A percentile compares a stretch with the other conserved stretches of the same genome.
Conservation (phyloP, 2,329 filamentous ascomycete species). For the Moelleriella libera region DNA sequence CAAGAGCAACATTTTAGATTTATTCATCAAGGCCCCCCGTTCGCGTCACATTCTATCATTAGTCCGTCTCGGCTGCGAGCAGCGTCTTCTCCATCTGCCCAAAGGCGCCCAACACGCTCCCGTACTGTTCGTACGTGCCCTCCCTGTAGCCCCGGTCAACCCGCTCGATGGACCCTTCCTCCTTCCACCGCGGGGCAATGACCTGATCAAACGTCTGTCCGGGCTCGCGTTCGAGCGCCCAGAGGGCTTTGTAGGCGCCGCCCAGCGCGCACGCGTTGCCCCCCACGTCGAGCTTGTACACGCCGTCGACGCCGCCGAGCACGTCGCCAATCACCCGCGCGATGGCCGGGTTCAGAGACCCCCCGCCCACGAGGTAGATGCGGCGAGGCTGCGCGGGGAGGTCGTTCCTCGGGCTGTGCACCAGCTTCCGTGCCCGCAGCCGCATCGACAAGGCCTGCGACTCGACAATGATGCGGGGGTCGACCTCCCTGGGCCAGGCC, state of each 20-base stretch:
- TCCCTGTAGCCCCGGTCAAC: conserved; percentile 70
- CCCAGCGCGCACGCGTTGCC: conserved; percentile 91
- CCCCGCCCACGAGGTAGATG: conserved; percentile 90
- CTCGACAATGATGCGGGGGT: conserved; percentile 80
- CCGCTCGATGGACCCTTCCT: conserved; percentile 68
- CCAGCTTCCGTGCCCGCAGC: conserved; percentile 67
- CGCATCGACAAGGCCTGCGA: conserved; percentile 89
- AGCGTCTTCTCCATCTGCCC: conserved; percentile 59
- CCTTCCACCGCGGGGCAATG: conserved; percentile 72
- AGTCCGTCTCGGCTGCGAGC: conserved; percentile 23
- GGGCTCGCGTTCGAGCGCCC: conserved; percentile 60
- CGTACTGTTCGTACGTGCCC: conserved; percentile 65
- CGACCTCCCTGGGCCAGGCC: conserved; percentile 41
- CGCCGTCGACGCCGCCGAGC: conserved; percentile 75
- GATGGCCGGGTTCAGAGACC: conserved; percentile 80
- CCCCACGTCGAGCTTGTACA: conserved; percentile 87
- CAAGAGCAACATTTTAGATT: background rate
- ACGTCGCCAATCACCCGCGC: conserved; percentile 75
- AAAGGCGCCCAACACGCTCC: conserved; percentile 61
- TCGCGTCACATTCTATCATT: background rate
- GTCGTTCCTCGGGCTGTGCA: conserved; percentile 34
- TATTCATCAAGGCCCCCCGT: background rate
- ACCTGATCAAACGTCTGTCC: conserved; percentile 78
- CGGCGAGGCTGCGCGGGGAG: conserved; percentile 75
- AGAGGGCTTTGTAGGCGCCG: conserved; percentile 90